Evolutionary conservation across 768 basidiomycete species (phyloP).

Genomic region (Paxillus ammoniavirescens): DNA sequence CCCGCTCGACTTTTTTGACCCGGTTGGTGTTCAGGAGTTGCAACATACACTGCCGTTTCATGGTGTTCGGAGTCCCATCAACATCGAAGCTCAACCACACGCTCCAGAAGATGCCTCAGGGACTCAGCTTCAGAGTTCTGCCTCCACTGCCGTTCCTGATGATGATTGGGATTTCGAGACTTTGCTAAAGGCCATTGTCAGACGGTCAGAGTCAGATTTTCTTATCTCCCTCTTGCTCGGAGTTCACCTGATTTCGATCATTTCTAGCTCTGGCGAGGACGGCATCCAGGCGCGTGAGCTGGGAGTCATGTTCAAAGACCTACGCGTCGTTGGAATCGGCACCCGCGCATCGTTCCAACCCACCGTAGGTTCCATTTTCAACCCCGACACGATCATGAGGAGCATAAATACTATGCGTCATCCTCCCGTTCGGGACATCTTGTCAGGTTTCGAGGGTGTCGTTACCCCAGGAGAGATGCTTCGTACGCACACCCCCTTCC

Average conservation of each 20-base stretch:
- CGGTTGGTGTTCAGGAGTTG: constrained; percentile 41
- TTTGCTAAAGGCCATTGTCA: constrained; percentile 14
- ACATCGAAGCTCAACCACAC: not conserved
- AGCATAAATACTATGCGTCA: constrained; percentile 48
- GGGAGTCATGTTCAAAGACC: constrained; percentile 50
- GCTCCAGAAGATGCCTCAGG: not conserved
- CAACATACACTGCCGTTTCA: constrained; percentile 24
- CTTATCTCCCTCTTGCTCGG: not conserved
- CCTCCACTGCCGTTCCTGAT: not conserved
- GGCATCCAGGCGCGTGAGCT: constrained; percentile 39
- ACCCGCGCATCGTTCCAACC: constrained; percentile 42
- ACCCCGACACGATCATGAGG: constrained; percentile 38
- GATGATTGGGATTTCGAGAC: constrained; percentile 10
- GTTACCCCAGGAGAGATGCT: constrained; percentile 76
- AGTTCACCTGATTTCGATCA: not conserved
- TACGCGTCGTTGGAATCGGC: constrained; percentile 52
- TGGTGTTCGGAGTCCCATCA: not conserved
- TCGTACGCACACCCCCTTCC: constrained; percentile 44
- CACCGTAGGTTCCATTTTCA: constrained; percentile 53
- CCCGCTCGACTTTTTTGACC: constrained; percentile 50
- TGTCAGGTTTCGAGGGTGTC: constrained; percentile 62
- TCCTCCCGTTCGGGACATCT: constrained; percentile 61
- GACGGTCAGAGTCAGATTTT: constrained; percentile 6
- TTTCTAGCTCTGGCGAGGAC: constrained; percentile 31
- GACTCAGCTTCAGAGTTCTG: not conserved